These are phyloP conservation scores for Phalaenopsis aphrodite DNA, from an alignment of 106 monocot species.

Conservation along the genomic window DNA sequence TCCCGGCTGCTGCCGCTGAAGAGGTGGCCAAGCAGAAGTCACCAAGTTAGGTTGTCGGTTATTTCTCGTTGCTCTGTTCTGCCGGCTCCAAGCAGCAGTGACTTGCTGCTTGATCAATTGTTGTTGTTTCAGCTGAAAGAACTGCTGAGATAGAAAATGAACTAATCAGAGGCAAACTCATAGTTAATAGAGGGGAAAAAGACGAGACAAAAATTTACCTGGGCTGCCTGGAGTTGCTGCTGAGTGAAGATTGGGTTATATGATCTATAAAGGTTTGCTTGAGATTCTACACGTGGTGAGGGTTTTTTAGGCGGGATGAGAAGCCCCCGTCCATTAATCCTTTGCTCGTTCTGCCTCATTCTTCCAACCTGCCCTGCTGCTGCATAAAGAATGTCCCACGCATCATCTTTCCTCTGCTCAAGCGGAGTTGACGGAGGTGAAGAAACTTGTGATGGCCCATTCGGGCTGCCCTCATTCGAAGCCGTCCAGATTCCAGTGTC, in stretches of 20 bases:
- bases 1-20: conserved; percentile 2
- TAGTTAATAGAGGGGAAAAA: not conserved
- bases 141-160: conserved; percentile 10
- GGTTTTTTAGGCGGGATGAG: conserved; percentile 8
- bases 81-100: conserved; percentile 16
- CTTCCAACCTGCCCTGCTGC: conserved; percentile 16
- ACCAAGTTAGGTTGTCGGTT: not conserved
- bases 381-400: conserved; percentile 8
- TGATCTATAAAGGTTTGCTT: not conserved
- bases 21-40: conserved; percentile 22
- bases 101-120: conserved; percentile 43
- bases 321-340: not conserved
- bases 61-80: not conserved
- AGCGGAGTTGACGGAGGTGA: conserved; percentile 17
- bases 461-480: conserved; percentile 15
- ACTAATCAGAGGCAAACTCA: too few species aligned
- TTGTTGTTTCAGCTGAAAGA: conserved; percentile 38
- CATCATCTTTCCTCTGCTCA: conserved; percentile 3
- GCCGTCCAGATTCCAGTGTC: conserved; percentile 13
- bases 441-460: conserved; percentile 14
- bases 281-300: not conserved
- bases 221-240: conserved; percentile 13
- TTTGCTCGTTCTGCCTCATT: not conserved
- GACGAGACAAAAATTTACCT: not conserved
- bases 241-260: not conserved